Percentiles rank a stretch among this genome's conserved stretches.
Conservation (phyloP, 371 early-diverging fungal species). For the Rhizopus stolonifer region DNA sequence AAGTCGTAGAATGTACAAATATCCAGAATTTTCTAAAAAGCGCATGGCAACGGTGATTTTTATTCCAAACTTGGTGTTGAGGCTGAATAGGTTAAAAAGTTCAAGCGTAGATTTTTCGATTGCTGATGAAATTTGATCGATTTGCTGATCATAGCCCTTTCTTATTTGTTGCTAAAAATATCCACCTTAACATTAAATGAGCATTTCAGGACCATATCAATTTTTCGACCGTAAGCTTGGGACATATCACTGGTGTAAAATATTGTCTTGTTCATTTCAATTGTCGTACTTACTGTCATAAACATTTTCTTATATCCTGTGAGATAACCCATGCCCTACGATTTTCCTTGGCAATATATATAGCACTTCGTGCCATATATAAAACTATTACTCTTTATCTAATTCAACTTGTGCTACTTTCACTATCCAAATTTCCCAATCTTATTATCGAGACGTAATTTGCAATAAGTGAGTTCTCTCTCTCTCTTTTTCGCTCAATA, state of each 20-base stretch:
- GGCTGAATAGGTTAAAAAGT: constrained; percentile 2
- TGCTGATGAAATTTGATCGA: constrained; percentile 6
- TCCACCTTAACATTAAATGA: constrained; percentile 17
- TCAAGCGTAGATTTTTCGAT: constrained; percentile 4
- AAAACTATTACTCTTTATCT: no score
- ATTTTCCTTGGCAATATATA: no score
- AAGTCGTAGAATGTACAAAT: constrained; percentile 15
- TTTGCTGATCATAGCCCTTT: constrained; percentile 14
- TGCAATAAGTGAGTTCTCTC: no score
- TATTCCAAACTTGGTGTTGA: constrained; percentile 6
- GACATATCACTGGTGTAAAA: constrained; percentile 15
- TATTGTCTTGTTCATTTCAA: background rate
- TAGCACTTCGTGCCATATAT: no score
- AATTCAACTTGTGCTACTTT: no score
- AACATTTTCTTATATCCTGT: no score
- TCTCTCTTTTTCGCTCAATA: background rate
- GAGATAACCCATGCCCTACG: no score
- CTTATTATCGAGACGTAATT: no score
- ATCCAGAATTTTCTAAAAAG: constrained; percentile 15
- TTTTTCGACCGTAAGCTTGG: constrained; percentile 9
- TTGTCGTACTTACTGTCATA: no score
- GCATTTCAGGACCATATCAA: constrained; percentile 6
- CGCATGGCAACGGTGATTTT: constrained; percentile 12
- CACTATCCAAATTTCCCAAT: no score
- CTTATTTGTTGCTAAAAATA: constrained; percentile 16